Conservation (phyloP, 139 green algal genomes). For the Chlorella vulgaris region DNA sequence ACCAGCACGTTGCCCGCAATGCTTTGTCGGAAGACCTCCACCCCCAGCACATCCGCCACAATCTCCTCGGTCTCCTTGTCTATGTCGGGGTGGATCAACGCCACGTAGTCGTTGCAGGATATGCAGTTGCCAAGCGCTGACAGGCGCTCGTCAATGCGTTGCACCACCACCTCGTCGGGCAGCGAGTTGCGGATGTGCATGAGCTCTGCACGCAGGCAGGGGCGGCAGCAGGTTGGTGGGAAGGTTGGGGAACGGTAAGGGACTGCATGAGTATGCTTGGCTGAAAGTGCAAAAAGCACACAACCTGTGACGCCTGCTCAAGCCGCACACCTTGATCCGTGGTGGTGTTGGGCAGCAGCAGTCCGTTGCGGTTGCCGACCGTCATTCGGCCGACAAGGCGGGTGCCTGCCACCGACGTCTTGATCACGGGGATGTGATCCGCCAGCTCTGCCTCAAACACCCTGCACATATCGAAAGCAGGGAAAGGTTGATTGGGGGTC, state of each 20-base stretch:
- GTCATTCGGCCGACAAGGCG: slow-evolving; percentile 93
- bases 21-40: slow-evolving; percentile 99
- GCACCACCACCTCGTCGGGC: slow-evolving; percentile 97
- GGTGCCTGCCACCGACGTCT: slow-evolving; percentile 91
- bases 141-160: slow-evolving; percentile 96
- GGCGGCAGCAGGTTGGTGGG: neutral
- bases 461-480: slow-evolving; percentile 47
- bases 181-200: slow-evolving; percentile 97
- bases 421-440: slow-evolving; percentile 97
- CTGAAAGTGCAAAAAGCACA: neutral
- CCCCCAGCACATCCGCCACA: slow-evolving; percentile 94
- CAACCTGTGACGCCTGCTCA: no score
- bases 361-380: slow-evolving; percentile 96
- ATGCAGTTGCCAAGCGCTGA: slow-evolving; percentile 99
- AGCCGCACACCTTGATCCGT: slow-evolving; percentile 91
- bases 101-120: slow-evolving; percentile 98
- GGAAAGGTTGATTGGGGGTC: no score
- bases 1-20: slow-evolving; percentile 95
- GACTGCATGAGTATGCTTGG: no score
- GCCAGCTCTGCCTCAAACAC: slow-evolving; percentile 97
- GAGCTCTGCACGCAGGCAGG: slow-evolving; percentile 73
- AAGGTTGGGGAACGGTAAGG: neutral
- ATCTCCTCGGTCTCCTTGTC: slow-evolving; percentile 96
- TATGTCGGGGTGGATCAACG: slow-evolving; percentile 97
- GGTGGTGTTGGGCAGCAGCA: slow-evolving; percentile 95